phyloP scores from a whole-genome alignment of 2,329 filamentous ascomycete species.

The Grosmannia serpens region DNA sequence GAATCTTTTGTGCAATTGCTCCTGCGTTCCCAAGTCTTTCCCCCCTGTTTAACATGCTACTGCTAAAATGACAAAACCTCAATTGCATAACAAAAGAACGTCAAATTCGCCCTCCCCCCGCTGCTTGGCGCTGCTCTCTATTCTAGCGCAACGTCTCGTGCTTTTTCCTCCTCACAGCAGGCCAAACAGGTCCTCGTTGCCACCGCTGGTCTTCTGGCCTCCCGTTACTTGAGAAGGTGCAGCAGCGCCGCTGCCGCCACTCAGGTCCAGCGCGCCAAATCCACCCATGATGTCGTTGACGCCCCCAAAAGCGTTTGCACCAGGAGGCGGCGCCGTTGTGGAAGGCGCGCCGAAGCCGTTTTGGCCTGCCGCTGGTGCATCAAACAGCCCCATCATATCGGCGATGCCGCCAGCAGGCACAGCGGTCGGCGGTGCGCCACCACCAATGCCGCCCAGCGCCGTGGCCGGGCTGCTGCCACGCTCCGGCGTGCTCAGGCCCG shows the following conservation, averaged over 20 bases:
- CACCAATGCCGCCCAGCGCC: constrained; percentile 4
- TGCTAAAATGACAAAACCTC: neutral
- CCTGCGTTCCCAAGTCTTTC: neutral
- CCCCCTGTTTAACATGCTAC: neutral
- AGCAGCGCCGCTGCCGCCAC: constrained; percentile 49
- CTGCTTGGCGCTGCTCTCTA: neutral
- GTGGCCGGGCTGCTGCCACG: constrained; percentile 52
- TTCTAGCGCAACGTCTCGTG: neutral
- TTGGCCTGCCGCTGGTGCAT: constrained; percentile 44
- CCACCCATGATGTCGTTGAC: constrained; percentile 86
- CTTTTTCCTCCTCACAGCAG: constrained; percentile 31
- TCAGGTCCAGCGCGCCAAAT: constrained; percentile 71
- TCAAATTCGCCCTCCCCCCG: neutral
- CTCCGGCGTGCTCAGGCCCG: constrained; percentile 50
- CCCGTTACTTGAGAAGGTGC: constrained; percentile 46
- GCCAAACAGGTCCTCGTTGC: constrained; percentile 47
- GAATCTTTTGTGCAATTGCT: neutral
- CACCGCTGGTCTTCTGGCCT: constrained; percentile 43
- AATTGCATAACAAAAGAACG: neutral
- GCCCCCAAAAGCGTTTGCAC: constrained; percentile 33
- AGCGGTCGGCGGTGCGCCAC: constrained; percentile 23
- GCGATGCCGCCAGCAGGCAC: constrained; percentile 35
- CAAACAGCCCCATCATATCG: constrained; percentile 60
- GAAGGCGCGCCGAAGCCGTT: neutral
- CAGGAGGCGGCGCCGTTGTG: constrained; percentile 15